Percentiles rank a stretch among this genome's conserved stretches.
Conservation (phyloP, 192 early-diverging fungal species). For the Phycomyces blakesleeanus region DNA sequence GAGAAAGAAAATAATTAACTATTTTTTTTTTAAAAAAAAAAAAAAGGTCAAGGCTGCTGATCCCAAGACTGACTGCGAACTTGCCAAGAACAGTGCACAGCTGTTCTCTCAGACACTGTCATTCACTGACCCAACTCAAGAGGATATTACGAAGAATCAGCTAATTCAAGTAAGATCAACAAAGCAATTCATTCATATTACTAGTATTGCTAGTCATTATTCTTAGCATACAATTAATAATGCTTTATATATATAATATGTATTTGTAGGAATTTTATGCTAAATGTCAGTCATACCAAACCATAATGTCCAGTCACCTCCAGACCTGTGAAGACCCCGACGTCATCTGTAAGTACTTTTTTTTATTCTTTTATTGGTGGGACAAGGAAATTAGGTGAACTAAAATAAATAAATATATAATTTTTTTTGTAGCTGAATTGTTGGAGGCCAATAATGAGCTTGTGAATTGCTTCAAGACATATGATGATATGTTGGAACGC, state of each 20-base stretch:
- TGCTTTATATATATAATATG: no score
- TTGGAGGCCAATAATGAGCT: slow-evolving; percentile 49
- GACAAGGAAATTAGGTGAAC: neutral
- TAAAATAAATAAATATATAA: slow-evolving; percentile 1
- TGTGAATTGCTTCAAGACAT: slow-evolving; percentile 48
- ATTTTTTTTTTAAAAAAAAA: neutral
- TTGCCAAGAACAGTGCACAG: slow-evolving; percentile 51
- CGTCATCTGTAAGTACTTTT: slow-evolving; percentile 38
- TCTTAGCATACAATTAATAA: no score
- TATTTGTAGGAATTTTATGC: slow-evolving; percentile 47
- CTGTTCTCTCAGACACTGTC: slow-evolving; percentile 48
- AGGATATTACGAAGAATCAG: slow-evolving; percentile 52
- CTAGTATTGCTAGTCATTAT: no score
- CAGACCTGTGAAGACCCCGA: slow-evolving; percentile 30
- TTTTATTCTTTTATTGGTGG: neutral
- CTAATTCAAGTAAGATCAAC: slow-evolving; percentile 50
- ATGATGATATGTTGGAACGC: slow-evolving; percentile 56
- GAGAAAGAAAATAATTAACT: neutral
- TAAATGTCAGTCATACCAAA: slow-evolving; percentile 44
- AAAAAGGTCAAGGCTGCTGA: neutral
- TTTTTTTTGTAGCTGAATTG: slow-evolving; percentile 36
- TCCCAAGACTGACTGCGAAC: slow-evolving; percentile 36
- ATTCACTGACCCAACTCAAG: slow-evolving; percentile 47
- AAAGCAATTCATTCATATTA: no score
- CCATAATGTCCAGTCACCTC: slow-evolving; percentile 37